Evolutionary conservation across 139 green algal species (phyloP), one percentile per base, ranked within the genome.

Genomic region (Volvox africanus): DNA sequence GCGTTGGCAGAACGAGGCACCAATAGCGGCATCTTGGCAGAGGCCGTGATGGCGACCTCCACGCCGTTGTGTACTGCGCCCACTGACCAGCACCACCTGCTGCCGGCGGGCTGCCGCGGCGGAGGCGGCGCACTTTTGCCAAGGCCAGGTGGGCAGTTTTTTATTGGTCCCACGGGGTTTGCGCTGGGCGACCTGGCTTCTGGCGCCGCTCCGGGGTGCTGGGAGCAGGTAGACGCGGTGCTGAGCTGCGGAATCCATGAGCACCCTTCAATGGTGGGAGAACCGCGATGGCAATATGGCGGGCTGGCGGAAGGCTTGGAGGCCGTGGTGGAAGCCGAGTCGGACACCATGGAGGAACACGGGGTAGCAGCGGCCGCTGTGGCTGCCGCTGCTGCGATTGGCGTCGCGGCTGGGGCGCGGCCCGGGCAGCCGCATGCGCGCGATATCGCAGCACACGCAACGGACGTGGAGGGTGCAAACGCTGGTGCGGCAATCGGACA

Each of bases 161-260:
- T 79, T 36, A 20, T 97, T 11, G 94, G 93, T 20, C 30, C 36
- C 30, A 96, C 93, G 0, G 71, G 93, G 11, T 62, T 97, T 1
- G 91, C 88, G 0, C 33, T 97, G 26, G 91, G 92, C 0, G 83
- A 82, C 80, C 30, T 81, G n/a, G 61, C 75, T 14, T 94, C 95
- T 26, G 96, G 94, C 33, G 44, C 90, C 18, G 95, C 95, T 37
- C 93, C 95, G 33, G 69, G 76, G 0, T 91, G 96, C 24, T 97
- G 96, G 96, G 44, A 61, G 1, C 55, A 94, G 21, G 95, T 94
- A 37, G 93, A 97, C 82, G 95, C 96, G n/a, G 96, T 97, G 37
- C 92, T 97, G n/a, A 92, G 93, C 61, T 78, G 91, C 30, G 95
- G 94, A 16, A 67, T 26, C 17, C 44, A 61, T 9, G 35, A 93